Evolutionary conservation across 2,329 filamentous ascomycete genomes (phyloP), one percentile per base, ranked within the genome.

Genomic region (Ophiocordyceps camponoti-floridani): DNA sequence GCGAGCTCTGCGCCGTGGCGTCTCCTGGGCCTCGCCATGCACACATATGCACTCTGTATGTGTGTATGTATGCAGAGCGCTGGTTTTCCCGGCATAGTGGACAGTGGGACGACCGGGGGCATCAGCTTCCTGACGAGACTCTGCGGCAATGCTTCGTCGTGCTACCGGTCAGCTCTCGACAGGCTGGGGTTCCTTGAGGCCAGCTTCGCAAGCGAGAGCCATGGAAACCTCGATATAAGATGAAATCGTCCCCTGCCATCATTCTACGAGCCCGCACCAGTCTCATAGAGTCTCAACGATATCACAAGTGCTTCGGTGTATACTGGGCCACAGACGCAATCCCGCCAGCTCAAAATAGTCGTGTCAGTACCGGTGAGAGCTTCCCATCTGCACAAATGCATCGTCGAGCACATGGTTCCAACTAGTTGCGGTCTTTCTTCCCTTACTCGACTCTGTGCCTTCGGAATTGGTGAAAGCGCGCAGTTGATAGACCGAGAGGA

Each of bases 101-200:
- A 27, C 30, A 40, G 43, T 43, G 30, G 40, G 40, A 38, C 40
- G 33, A n/a, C 40, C 16, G 31, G 40, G 44, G 40, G 44, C 40
- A 30, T 30, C n/a, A 18, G 33, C 27, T 19, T 6, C 40, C 26
- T 23, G 13, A 13, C 13, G 16, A 37, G 33, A 16, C 33, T 37
- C 8, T 37, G 33, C 33, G 33, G 33, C 13, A 37, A 37, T 37
- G 16, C 12, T 37, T 41, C 18, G 40, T 18, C 40, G 40, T 37
- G 8, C 33, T n/a, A 37, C 33, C 33, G 16, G 33, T n/a, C 13
- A 37, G 16, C 14, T 4, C 33, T 37, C 33, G 33, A 16, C 13
- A 37, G 13, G 33, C 33, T n/a, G 33, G 33, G 33, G 14, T n/a
- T 37, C 13, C 14, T 14, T 14, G 18, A 42, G 23, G 41, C 41